A percentile compares a stretch with the other conserved stretches of the same genome.
These are phyloP conservation scores for Melampsora larici-populina DNA, from an alignment of 1,284 basidiomycete genomes.

Conservation along the genomic window DNA sequence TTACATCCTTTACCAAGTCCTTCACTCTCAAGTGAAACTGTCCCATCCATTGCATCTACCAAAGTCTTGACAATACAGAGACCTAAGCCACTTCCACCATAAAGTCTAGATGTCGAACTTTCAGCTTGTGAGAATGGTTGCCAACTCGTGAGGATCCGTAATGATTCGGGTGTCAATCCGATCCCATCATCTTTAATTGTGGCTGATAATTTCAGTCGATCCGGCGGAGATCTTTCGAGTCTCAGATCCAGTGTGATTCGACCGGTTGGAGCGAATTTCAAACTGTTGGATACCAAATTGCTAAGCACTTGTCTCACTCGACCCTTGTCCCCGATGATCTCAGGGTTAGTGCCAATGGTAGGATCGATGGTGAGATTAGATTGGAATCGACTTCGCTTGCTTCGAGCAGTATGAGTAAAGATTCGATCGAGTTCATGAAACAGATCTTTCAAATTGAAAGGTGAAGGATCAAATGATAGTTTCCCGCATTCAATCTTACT, in stretches of 20 bases:
- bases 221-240: neutral
- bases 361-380: conserved; percentile 19
- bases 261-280: conserved; percentile 51
- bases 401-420: conserved; percentile 50
- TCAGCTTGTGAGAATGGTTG: conserved; percentile 35
- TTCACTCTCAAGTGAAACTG: conserved; percentile 50
- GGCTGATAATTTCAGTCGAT: conserved; percentile 13
- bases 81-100: conserved; percentile 44
- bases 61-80: conserved; percentile 52
- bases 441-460: conserved; percentile 47
- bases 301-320: conserved; percentile 51
- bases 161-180: conserved; percentile 5
- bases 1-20: conserved; percentile 50
- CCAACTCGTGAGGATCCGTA: neutral
- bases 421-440: conserved; percentile 45
- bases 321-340: conserved; percentile 50
- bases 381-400: conserved; percentile 50
- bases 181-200: conserved; percentile 19
- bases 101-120: conserved; percentile 8
- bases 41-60: conserved; percentile 52
- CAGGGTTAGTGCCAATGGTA: conserved; percentile 46
- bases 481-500: conserved; percentile 52
- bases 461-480: conserved; percentile 50
- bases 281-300: conserved; percentile 52
- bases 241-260: neutral